phyloP scores from a whole-genome alignment of 495 filamentous ascomycete genomes.

The Daldinia concentrica region DNA sequence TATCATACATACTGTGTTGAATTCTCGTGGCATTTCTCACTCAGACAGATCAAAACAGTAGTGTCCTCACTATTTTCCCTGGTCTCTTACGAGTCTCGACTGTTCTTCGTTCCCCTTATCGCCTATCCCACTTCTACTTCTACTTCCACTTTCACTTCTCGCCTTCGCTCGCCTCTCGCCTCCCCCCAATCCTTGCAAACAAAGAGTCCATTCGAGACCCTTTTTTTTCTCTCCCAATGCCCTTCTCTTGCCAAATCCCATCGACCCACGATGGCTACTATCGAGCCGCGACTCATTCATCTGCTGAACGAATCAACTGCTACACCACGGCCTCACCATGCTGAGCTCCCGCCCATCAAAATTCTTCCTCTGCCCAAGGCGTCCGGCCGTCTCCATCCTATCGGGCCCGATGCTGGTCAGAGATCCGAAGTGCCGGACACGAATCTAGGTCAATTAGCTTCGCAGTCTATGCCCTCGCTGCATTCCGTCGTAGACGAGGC shows the following conservation, averaged over 20 bases:
- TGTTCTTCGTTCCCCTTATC: conserved; percentile 23
- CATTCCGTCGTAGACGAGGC: conserved; percentile 47
- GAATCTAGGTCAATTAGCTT: conserved; percentile 35
- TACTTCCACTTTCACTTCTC: conserved; percentile 20
- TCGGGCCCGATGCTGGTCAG: conserved; percentile 56
- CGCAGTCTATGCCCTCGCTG: conserved; percentile 51
- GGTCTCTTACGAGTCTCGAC: conserved; percentile 19
- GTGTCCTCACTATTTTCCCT: conserved; percentile 27
- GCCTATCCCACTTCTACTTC: conserved; percentile 25
- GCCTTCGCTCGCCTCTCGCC: conserved; percentile 38
- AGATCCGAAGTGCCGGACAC: conserved; percentile 47
- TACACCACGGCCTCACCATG: conserved; percentile 48
- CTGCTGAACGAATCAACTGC: conserved; percentile 61
- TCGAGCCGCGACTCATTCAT: conserved; percentile 67
- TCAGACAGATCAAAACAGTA: conserved; percentile 14
- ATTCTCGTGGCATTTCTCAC: conserved; percentile 15
- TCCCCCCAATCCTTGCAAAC: conserved; percentile 25
- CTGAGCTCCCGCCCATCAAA: conserved; percentile 59
- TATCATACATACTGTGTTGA: conserved; percentile 28
- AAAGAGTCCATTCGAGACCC: conserved; percentile 40
- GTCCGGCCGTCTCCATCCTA: conserved; percentile 54
- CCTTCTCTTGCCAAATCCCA: conserved; percentile 38
- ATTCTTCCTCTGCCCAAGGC: conserved; percentile 49
- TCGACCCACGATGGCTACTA: conserved; percentile 61
- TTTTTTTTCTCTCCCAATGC: conserved; percentile 43